phyloP scores from a whole-genome alignment of 352 stramenopile species.

The Phytophthora capsici region DNA sequence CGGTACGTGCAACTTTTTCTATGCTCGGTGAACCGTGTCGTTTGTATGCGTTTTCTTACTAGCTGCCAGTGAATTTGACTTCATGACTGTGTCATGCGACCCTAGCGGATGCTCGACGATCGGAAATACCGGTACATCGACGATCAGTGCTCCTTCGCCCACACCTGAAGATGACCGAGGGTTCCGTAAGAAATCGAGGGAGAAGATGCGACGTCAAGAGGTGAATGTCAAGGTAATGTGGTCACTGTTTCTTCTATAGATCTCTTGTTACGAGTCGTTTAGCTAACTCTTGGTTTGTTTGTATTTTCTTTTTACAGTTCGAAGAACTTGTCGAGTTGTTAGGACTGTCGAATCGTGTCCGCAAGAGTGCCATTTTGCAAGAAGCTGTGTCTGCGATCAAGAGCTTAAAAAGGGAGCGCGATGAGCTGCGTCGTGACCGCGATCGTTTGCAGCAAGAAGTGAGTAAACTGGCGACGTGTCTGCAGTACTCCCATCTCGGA shows the following conservation, averaged over 20 bases:
- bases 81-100: constrained; percentile 52
- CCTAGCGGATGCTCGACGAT: constrained; percentile 63
- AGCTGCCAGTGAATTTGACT: constrained; percentile 36
- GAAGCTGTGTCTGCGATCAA: constrained; percentile 77
- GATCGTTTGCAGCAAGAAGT: constrained; percentile 73
- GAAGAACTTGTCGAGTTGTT: constrained; percentile 73
- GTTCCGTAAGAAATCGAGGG: constrained; percentile 76
- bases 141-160: constrained; percentile 23
- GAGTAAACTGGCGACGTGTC: constrained; percentile 66
- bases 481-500: constrained; percentile 70
- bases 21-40: constrained; percentile 20
- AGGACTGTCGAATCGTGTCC: constrained; percentile 75
- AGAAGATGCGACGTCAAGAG: constrained; percentile 82
- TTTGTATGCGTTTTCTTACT: constrained; percentile 41
- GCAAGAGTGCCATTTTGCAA: constrained; percentile 77
- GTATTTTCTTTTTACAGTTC: constrained; percentile 45
- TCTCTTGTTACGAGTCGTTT: not conserved
- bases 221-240: constrained; percentile 75
- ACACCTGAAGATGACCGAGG: constrained; percentile 63
- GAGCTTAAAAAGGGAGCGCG: constrained; percentile 59
- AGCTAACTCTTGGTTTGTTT: constrained; percentile 6
- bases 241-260: not conserved
- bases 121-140: constrained; percentile 10
- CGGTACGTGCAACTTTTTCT: constrained; percentile 38
- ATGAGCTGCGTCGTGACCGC: constrained; percentile 65